phyloP scores from a whole-genome alignment of 176 grass and related monocot genomes.

The Poa pratensis region DNA sequence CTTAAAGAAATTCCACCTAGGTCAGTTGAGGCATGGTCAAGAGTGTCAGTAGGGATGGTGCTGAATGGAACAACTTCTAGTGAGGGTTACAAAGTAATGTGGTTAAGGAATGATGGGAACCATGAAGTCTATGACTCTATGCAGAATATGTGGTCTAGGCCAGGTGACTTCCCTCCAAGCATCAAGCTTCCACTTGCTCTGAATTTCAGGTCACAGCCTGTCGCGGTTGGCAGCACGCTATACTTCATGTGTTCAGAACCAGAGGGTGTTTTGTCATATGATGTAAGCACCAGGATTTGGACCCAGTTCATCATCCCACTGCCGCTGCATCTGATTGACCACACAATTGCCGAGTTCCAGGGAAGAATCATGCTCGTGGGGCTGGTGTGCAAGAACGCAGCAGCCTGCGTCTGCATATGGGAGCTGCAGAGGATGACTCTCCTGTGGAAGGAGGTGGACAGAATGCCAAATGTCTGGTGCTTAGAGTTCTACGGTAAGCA shows the following conservation, averaged over 20 bases:
- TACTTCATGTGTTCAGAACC: constrained; percentile 97
- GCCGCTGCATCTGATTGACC: constrained; percentile 75
- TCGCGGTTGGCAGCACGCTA: constrained; percentile 73
- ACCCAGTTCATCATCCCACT: constrained; percentile 89
- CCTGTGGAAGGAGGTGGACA: constrained; percentile 99
- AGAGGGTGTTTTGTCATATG: constrained; percentile 93
- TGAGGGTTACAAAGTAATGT: constrained; percentile 90
- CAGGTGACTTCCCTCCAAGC: constrained; percentile 62
- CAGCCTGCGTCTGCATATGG: constrained; percentile 93
- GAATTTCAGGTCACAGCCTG: constrained; percentile 93
- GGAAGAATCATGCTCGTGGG: constrained; percentile 92
- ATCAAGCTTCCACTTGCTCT: constrained; percentile 84
- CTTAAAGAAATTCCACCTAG: constrained; percentile 84
- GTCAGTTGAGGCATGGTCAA: constrained; percentile 77
- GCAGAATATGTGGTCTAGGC: constrained; percentile 65
- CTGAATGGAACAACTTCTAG: constrained; percentile 62
- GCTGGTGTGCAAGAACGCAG: constrained; percentile 91
- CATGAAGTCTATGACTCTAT: constrained; percentile 82
- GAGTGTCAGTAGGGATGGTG: constrained; percentile 91
- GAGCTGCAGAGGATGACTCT: constrained; percentile 99
- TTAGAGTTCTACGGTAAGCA: constrained; percentile 99
- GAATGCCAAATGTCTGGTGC: constrained; percentile 99
- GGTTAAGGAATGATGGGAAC: constrained; percentile 71
- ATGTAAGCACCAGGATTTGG: constrained; percentile 74
- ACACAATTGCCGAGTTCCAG: constrained; percentile 81